Evolutionary conservation across 2,329 filamentous ascomycete genomes (phyloP).

Genomic region (Colletotrichum sojae): DNA sequence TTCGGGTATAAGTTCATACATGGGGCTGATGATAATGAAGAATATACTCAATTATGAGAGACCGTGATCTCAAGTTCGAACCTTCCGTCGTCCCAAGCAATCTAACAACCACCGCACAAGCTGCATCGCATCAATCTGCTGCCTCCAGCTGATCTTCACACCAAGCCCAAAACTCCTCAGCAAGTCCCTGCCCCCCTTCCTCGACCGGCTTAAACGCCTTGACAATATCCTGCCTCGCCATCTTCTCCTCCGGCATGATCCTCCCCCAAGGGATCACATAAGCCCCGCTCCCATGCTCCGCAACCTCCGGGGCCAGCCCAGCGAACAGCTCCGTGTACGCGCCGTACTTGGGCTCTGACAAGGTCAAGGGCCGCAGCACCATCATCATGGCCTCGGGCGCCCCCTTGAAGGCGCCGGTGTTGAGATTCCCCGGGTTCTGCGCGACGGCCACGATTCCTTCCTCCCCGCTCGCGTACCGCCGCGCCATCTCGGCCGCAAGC

Average conservation of each 20-base stretch:
- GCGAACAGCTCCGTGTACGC: slow-evolving; percentile 59
- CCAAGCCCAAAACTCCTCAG: slow-evolving; percentile 48
- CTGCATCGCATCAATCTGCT: too few relatives aligned
- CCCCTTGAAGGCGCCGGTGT: slow-evolving; percentile 42
- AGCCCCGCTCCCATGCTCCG: slow-evolving; percentile 46
- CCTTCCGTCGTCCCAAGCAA: too few relatives aligned
- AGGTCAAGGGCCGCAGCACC: slow-evolving; percentile 34
- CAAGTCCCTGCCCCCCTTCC: slow-evolving; percentile 47
- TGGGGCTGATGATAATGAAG: too few relatives aligned
- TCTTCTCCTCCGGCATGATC: slow-evolving; percentile 41
- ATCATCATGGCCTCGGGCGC: slow-evolving; percentile 29
- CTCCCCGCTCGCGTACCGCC: slow-evolving; percentile 40
- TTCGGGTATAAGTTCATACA: too few relatives aligned
- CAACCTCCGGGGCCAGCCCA: slow-evolving; percentile 54
- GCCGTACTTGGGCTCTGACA: slow-evolving; percentile 48
- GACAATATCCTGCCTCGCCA: slow-evolving; percentile 47
- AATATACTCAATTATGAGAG: too few relatives aligned
- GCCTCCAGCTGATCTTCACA: slow-evolving; percentile 42
- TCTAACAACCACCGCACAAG: too few relatives aligned
- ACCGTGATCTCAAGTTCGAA: too few relatives aligned
- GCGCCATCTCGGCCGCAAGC: slow-evolving; percentile 49
- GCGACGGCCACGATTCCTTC: slow-evolving; percentile 48
- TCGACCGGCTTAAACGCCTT: slow-evolving; percentile 45
- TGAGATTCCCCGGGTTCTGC: slow-evolving; percentile 54
- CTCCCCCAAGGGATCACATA: slow-evolving; percentile 50